Evolutionary conservation across 805 yeast species (phyloP), one percentile per base, ranked within the genome.

Genomic region (Kuraishia capsulata): DNA sequence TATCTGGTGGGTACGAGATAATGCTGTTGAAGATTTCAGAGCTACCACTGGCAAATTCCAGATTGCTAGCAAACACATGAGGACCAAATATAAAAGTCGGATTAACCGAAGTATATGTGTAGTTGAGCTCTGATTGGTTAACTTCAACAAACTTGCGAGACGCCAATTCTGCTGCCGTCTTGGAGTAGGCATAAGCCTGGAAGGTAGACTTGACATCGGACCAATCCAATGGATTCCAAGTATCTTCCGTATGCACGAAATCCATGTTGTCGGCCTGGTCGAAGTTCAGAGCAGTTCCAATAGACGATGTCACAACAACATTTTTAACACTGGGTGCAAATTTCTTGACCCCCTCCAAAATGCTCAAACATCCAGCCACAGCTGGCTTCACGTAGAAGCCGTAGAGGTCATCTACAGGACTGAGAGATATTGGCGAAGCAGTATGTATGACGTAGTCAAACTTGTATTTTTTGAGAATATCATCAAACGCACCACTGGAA

Each of bases 381-480:
- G 84, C 82, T 10, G 85, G 84, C 16, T 59, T 52, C 17, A 76
- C 52, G 49, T 71, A 62, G 14, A 64, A 70, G 42, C 61, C 60
- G 37, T 62, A 67, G 34, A 64, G 53, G 42, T 67, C 63, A 8
- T 54, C 54, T 21, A 55, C 48, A 24, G 42, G 35, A 33, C 67
- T 78, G 19, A 62, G 60, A 1, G 51, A 43, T 43, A 67, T 63
- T 14, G 79, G 78, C 31, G 74, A 66, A 11, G 77, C 73, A 1
- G 75, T 65, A 52, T 73, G 81, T n/a, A 73, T 44, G 5, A 74
- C 67, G 41, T 49, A 54, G 8, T 58, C 56, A n/a, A n/a, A n/a
- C n/a, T n/a, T n/a, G n/a, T n/a, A n/a, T n/a, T n/a, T n/a, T n/a
- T n/a, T n/a, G n/a, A n/a, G n/a, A 35, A 71, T 59, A 8, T 57